Percentiles rank a stretch among this genome's conserved stretches.
Conservation (phyloP, 2,329 filamentous ascomycete species). For the Nemania serpens region DNA sequence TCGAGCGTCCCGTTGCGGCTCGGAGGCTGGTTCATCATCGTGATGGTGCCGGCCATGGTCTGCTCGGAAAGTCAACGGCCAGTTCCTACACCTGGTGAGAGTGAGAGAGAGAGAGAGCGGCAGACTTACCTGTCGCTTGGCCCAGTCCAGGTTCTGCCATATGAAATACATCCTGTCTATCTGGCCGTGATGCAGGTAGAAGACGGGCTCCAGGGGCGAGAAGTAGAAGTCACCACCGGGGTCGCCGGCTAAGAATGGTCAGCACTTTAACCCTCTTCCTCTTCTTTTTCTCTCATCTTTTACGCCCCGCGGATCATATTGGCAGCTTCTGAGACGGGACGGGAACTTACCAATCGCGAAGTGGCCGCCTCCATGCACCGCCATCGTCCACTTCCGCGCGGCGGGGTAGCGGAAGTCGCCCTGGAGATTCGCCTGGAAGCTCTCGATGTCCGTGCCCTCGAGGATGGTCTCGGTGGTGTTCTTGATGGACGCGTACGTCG, state of each 20-base stretch:
- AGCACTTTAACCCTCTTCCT: not conserved
- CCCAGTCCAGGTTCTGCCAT: constrained; percentile 53
- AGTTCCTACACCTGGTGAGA: no score
- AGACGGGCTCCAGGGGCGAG: constrained; percentile 51
- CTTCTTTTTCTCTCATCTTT: not conserved
- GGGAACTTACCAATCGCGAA: constrained; percentile 40
- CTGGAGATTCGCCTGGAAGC: constrained; percentile 49
- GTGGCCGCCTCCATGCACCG: constrained; percentile 45
- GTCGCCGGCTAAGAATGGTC: constrained; percentile 45
- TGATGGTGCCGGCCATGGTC: constrained; percentile 49
- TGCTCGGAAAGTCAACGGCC: constrained; percentile 2
- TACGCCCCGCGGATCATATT: no score
- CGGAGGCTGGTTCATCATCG: constrained; percentile 47
- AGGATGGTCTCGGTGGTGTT: constrained; percentile 47
- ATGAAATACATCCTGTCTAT: constrained; percentile 55
- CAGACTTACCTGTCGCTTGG: constrained; percentile 41
- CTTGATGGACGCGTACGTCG: constrained; percentile 36
- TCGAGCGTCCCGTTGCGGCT: constrained; percentile 50
- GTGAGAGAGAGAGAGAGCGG: not conserved
- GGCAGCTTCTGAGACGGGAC: no score
- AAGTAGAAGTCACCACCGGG: constrained; percentile 52
- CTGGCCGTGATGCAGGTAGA: constrained; percentile 52
- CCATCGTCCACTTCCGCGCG: constrained; percentile 36
- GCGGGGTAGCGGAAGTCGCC: constrained; percentile 42
- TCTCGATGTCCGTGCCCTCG: constrained; percentile 41